phyloP scores from a whole-genome alignment of 164 flowering plant genomes.

The Dillenia turbinata region DNA sequence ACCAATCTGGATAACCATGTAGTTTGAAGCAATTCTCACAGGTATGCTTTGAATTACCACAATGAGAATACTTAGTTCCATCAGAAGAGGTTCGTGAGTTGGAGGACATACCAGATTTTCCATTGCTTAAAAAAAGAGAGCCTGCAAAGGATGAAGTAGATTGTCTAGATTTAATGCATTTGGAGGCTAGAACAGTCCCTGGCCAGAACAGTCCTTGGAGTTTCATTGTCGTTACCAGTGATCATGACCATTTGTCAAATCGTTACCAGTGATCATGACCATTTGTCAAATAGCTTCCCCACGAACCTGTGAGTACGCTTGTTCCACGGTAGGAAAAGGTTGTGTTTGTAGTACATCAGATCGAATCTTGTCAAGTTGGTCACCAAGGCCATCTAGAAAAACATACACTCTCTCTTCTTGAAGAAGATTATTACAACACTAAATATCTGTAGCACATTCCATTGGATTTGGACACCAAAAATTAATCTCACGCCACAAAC shows the following conservation, averaged over 20 bases:
- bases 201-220: no score
- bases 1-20: slow-evolving; percentile 22
- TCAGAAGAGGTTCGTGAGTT: neutral
- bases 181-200: neutral
- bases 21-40: slow-evolving; percentile 9
- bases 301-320: neutral
- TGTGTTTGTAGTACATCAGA: neutral
- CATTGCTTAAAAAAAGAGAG: neutral
- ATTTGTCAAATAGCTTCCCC: neutral
- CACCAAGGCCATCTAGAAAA: no score
- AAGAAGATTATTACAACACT: neutral
- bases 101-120: neutral
- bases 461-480: no score
- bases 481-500: neutral
- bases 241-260: slow-evolving; percentile 1
- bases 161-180: neutral
- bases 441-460: neutral
- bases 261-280: no score
- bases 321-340: slow-evolving; percentile 3
- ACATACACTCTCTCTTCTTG: neutral
- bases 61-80: slow-evolving; percentile 10
- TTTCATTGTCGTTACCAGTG: neutral
- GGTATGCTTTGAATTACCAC: slow-evolving; percentile 9
- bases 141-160: neutral
- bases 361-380: no score